Evolutionary conservation across 495 filamentous ascomycete species (phyloP), one percentile per base, ranked within the genome.

Genomic region (Cercophora scortea): DNA sequence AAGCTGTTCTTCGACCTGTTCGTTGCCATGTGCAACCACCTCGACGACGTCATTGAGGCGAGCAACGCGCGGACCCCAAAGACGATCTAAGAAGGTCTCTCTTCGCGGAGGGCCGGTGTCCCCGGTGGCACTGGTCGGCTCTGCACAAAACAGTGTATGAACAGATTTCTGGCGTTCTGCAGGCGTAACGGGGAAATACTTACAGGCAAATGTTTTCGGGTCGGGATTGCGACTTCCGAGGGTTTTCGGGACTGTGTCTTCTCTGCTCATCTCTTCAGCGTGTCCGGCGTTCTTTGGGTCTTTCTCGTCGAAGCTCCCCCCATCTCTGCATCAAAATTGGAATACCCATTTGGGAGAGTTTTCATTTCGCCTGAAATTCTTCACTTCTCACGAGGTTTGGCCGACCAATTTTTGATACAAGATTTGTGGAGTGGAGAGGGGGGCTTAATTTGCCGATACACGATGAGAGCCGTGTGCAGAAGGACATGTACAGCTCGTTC

Each of bases 1-100:
- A 84, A 87, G 75, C 78, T 95, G 66, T 96, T 95, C 79, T 96
- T 96, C 73, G 90, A 95, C 79, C 77, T 96, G 68, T 96, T 95
- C 71, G 90, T 95, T 61, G 89, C 90, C 55, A 87, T 96, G 87
- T 93, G 89, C 79, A 95, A 94, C 73, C 89, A 94, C 76, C 84
- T 95, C 64, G 89, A 95, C 77, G 89, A 95, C 70, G 79, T 95
- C 70, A 81, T 82, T 71, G 86, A 88, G 32, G 71, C 71, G 64
- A 73, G 63, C 68, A 78, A 78, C 53, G 63, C 68, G 54, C 69
- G 71, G 52, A 74, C 72, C 45, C 73, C 74, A 32, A 73, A 71
- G 72, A 75, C 74, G 44, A 71, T 77, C 65, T 77, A 60, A 71
- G 51, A 55, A 34, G 51, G 36, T 45, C 32, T 45, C 8, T 25